phyloP scores from a whole-genome alignment of 768 basidiomycete species.

The Mycena capillaripes region DNA sequence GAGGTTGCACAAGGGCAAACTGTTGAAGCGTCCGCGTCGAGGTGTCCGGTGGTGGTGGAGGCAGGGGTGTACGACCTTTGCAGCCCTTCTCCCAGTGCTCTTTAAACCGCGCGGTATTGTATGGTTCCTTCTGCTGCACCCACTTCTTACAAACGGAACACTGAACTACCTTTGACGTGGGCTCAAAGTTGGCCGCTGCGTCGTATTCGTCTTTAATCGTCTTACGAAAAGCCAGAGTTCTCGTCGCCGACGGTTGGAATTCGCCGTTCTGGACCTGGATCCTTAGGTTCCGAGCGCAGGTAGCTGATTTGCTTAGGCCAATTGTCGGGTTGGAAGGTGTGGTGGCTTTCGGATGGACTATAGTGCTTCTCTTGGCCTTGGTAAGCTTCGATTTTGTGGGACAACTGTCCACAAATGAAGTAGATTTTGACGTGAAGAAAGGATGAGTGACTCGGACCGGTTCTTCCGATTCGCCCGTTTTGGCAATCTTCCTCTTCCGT shows the following conservation, averaged over 20 bases:
- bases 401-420: no score
- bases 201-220: background rate
- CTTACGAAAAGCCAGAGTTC: background rate
- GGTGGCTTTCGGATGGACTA: background rate
- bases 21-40: background rate
- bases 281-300: background rate
- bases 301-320: background rate
- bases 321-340: background rate
- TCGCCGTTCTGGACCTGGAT: background rate
- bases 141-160: conserved; percentile 32
- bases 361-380: background rate
- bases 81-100: conserved; percentile 16
- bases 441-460: background rate
- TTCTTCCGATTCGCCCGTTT: background rate
- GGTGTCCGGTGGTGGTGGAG: background rate
- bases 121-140: conserved; percentile 26
- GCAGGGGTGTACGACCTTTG: background rate
- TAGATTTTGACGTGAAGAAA: background rate
- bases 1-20: no score
- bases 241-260: background rate
- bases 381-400: background rate
- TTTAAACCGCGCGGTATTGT: conserved; percentile 22
- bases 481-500: background rate
- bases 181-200: background rate
- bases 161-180: conserved; percentile 1